Evolutionary conservation across 1,284 basidiomycete genomes (phyloP).

Genomic region (Trametes sp.): DNA sequence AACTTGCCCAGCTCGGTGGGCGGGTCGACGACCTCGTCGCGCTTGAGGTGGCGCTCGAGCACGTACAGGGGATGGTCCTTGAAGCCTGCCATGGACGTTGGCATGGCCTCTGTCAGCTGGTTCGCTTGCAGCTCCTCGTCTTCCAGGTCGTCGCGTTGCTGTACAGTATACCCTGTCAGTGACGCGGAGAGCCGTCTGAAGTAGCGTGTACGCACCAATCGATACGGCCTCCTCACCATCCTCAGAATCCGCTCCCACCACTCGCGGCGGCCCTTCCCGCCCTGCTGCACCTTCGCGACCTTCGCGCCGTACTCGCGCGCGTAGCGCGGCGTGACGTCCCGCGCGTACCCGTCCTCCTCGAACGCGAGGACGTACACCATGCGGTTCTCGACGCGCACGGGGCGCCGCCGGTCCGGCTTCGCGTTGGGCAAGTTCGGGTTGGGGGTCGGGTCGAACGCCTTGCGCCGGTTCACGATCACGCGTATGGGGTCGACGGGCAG

Average conservation of each 20-base stretch:
- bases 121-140: constrained; percentile 89
- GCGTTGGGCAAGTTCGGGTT: constrained; percentile 41
- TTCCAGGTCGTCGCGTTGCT: constrained; percentile 94
- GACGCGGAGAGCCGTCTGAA: background rate
- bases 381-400: constrained; percentile 70
- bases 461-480: constrained; percentile 81
- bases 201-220: constrained; percentile 63
- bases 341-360: constrained; percentile 87
- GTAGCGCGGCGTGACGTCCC: constrained; percentile 81
- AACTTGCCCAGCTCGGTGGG: constrained; percentile 89
- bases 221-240: constrained; percentile 76
- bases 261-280: constrained; percentile 71
- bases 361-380: constrained; percentile 95
- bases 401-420: constrained; percentile 41
- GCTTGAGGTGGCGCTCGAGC: constrained; percentile 88
- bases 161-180: constrained; percentile 6
- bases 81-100: constrained; percentile 89
- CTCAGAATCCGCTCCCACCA: constrained; percentile 87
- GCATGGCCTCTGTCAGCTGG: constrained; percentile 93
- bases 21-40: constrained; percentile 90
- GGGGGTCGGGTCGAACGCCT: constrained; percentile 82
- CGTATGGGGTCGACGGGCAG: constrained; percentile 92
- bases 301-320: constrained; percentile 86
- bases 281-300: constrained; percentile 84
- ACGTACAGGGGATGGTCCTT: constrained; percentile 97